A percentile compares a stretch with the other conserved stretches of the same genome.
These are phyloP conservation scores for Sugiyamaella xylanicola DNA, from an alignment of 1,139 yeast genomes.

Conservation along the genomic window DNA sequence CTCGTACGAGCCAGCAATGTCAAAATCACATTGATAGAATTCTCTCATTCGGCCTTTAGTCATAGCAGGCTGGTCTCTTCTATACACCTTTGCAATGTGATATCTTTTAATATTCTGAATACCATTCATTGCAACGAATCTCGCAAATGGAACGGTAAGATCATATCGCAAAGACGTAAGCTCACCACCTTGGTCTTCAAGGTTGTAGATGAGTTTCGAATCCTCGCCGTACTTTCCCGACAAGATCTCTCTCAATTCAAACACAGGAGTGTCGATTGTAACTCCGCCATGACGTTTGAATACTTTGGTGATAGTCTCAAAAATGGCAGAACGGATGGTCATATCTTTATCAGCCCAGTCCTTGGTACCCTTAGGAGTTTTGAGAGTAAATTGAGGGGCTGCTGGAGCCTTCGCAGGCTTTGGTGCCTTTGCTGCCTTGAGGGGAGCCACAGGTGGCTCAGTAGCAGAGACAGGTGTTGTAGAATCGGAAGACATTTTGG, in stretches of 20 bases:
- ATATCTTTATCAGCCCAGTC: constrained; percentile 99
- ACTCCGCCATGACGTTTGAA: constrained; percentile 98
- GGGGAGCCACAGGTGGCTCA: constrained; percentile 14
- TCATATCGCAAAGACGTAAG: constrained; percentile 92
- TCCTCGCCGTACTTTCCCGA: constrained; percentile 99
- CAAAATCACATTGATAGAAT: constrained; percentile 97
- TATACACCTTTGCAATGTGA: constrained; percentile 95
- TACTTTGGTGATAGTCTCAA: constrained; percentile 65
- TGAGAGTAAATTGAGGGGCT: constrained; percentile 60
- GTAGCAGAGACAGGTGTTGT: constrained; percentile 22
- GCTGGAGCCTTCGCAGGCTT: constrained; percentile 25
- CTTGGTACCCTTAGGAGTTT: constrained; percentile 92
- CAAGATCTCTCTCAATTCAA: constrained; percentile 89
- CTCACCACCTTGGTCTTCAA: constrained; percentile 99
- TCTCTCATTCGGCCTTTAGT: constrained; percentile 99
- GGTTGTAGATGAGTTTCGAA: constrained; percentile 88
- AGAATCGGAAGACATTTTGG: constrained; percentile 19
- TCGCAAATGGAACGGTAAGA: constrained; percentile 95
- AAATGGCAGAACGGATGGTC: constrained; percentile 89
- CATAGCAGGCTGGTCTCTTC: constrained; percentile 99
- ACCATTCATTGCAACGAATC: constrained; percentile 94
- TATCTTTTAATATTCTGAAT: constrained; percentile 86
- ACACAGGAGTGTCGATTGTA: constrained; percentile 96
- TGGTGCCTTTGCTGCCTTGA: constrained; percentile 6
- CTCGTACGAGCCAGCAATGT: constrained; percentile 90